These are phyloP conservation scores for Anthoceros angustus DNA, from an alignment of 225 moss, liverwort and hornwort genomes.

Conservation along the genomic window DNA sequence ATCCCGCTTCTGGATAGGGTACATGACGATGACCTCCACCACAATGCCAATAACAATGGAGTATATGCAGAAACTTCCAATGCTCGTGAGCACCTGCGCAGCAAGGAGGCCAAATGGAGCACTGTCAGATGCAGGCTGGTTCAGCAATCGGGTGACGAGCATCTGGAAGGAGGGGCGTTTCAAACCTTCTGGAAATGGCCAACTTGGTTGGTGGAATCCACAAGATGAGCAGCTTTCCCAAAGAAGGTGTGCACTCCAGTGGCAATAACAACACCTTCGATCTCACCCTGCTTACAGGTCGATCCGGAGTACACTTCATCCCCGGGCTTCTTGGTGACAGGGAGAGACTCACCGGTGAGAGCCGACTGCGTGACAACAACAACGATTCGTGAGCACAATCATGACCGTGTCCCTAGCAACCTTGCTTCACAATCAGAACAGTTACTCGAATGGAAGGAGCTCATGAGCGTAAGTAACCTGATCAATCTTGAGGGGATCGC, in stretches of 20 bases:
- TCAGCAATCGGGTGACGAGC: too few species aligned
- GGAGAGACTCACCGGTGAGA: slow-evolving; percentile 24
- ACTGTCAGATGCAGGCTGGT: neutral
- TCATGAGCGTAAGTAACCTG: slow-evolving; percentile 10
- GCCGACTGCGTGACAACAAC: slow-evolving; percentile 14
- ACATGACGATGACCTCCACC: slow-evolving; percentile 31
- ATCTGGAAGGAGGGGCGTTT: neutral
- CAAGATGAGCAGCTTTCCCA: slow-evolving; percentile 23
- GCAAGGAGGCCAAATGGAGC: neutral
- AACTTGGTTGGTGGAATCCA: slow-evolving; percentile 21
- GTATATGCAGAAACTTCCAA: slow-evolving; percentile 36
- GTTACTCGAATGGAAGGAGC: neutral
- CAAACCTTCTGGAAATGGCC: slow-evolving; percentile 26
- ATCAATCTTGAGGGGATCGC: slow-evolving; percentile 27
- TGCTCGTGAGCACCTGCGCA: slow-evolving; percentile 24
- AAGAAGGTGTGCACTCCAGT: slow-evolving; percentile 28
- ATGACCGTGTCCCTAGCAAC: neutral
- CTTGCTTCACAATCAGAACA: neutral
- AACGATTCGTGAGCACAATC: neutral
- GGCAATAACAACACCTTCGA: slow-evolving; percentile 25
- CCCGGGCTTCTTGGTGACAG: slow-evolving; percentile 18
- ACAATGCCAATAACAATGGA: slow-evolving; percentile 27
- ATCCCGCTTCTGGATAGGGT: slow-evolving; percentile 16
- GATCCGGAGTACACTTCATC: slow-evolving; percentile 25
- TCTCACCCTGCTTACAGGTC: slow-evolving; percentile 24